Conservation (phyloP, 2,329 filamentous ascomycete genomes). For the Microascus cirrosus region DNA sequence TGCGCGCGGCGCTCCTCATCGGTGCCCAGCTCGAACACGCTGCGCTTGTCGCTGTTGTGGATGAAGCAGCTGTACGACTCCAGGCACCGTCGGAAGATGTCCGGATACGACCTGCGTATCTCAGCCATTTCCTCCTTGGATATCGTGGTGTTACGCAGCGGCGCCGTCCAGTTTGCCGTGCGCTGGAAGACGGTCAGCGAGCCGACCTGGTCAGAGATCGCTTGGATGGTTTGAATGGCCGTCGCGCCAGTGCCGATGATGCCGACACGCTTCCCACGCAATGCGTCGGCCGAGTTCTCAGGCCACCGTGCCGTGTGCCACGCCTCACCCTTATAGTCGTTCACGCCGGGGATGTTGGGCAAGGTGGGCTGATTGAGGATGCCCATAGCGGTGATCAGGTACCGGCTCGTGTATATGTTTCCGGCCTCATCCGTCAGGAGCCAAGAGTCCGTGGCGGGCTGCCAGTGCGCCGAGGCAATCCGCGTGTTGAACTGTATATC, state of each 20-base stretch:
- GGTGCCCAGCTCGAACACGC: slow-evolving; percentile 24
- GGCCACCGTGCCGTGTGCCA: slow-evolving; percentile 54
- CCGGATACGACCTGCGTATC: slow-evolving; percentile 14
- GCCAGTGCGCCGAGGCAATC: slow-evolving; percentile 17
- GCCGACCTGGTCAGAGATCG: slow-evolving; percentile 33
- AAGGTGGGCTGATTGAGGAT: slow-evolving; percentile 57
- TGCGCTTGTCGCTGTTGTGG: slow-evolving; percentile 34
- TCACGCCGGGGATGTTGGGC: slow-evolving; percentile 47
- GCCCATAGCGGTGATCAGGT: slow-evolving; percentile 49
- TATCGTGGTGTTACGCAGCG: slow-evolving; percentile 46
- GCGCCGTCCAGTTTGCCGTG: slow-evolving; percentile 53
- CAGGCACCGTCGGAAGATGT: slow-evolving; percentile 44
- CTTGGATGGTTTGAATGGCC: slow-evolving; percentile 45
- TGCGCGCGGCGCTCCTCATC: slow-evolving; percentile 14
- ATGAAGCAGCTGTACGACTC: slow-evolving; percentile 44
- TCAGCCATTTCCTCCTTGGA: slow-evolving; percentile 41
- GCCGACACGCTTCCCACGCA: slow-evolving; percentile 36
- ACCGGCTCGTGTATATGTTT: slow-evolving; percentile 12
- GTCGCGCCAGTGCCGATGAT: slow-evolving; percentile 53
- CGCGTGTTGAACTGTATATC: slow-evolving; percentile 20
- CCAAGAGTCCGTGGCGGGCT: slow-evolving; percentile 13
- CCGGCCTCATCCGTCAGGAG: slow-evolving; percentile 15
- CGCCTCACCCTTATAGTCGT: slow-evolving; percentile 41
- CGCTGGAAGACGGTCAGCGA: slow-evolving; percentile 54
- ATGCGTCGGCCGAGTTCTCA: slow-evolving; percentile 29